These are phyloP conservation scores for Cyberlindnera xishuangbannaensis DNA, from an alignment of 805 yeast genomes.

Conservation along the genomic window DNA sequence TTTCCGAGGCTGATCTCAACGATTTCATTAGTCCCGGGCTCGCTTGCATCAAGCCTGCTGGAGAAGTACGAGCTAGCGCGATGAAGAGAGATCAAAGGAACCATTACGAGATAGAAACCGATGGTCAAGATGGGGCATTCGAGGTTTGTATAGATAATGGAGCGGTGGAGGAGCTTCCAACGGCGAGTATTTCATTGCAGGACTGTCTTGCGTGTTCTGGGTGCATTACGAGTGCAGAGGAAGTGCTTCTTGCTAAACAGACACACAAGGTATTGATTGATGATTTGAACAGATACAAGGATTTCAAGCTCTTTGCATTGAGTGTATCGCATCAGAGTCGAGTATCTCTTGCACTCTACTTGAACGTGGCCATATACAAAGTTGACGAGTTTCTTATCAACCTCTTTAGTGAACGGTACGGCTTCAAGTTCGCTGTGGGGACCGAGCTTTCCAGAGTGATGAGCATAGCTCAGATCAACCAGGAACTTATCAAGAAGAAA, in stretches of 20 bases:
- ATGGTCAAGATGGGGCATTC: conserved; percentile 50
- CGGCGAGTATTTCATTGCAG: conserved; percentile 83
- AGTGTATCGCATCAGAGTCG: conserved; percentile 85
- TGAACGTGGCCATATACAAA: conserved; percentile 41
- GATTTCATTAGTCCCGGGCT: conserved; percentile 93
- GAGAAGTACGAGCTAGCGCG: conserved; percentile 30
- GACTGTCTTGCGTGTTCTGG: conserved; percentile 98
- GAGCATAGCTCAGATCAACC: conserved; percentile 47
- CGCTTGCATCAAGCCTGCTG: conserved; percentile 89
- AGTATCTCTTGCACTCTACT: conserved; percentile 72
- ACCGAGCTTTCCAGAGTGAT: conserved; percentile 75
- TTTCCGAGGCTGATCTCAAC: conserved; percentile 86
- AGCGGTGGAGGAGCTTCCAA: conserved; percentile 41
- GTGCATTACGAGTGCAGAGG: conserved; percentile 97
- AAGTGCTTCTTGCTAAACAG: conserved; percentile 84
- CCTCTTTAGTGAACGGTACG: conserved; percentile 53
- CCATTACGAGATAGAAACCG: conserved; percentile 50
- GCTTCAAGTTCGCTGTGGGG: conserved; percentile 74
- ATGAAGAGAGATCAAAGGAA: conserved; percentile 7
- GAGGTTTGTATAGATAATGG: conserved; percentile 63
- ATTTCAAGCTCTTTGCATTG: conserved; percentile 50
- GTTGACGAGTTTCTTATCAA: conserved; percentile 58
- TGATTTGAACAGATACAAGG: conserved; percentile 37
- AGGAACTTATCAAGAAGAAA: conserved; percentile 27
- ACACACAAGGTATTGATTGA: conserved; percentile 74